Percentiles rank a stretch among this genome's conserved stretches.
phyloP scores from a whole-genome alignment of 2,329 filamentous ascomycete species.

The Nectriaceae sp. region DNA sequence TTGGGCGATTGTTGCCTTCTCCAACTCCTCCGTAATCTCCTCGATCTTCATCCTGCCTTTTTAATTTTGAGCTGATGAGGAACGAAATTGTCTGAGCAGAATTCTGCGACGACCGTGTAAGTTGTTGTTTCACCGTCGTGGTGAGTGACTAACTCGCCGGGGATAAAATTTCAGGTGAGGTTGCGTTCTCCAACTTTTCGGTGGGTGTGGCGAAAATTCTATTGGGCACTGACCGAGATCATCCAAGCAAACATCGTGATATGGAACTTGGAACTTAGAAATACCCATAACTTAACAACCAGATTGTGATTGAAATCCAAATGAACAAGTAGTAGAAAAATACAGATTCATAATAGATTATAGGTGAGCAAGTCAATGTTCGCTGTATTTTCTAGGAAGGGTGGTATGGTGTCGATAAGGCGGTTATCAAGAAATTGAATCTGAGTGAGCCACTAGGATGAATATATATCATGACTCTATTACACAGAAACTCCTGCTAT shows the following conservation, averaged over 20 bases:
- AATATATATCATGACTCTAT: no score
- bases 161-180: slow-evolving; percentile 23
- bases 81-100: no score
- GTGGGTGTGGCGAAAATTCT: slow-evolving; percentile 24
- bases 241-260: slow-evolving; percentile 7
- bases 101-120: background rate
- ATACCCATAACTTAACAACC: background rate
- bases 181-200: slow-evolving; percentile 23
- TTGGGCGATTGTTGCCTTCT: slow-evolving; percentile 32
- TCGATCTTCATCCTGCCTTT: slow-evolving; percentile 40
- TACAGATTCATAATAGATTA: no score
- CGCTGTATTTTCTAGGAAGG: no score
- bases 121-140: background rate
- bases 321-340: no score
- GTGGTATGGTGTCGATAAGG: no score
- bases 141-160: slow-evolving; percentile 11
- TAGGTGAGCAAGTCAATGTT: no score
- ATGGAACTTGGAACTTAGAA: background rate
- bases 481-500: no score
- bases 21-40: slow-evolving; percentile 45
- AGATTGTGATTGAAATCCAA: no score
- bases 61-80: background rate
- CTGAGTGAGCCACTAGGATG: no score
- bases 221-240: slow-evolving; percentile 21
- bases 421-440: no score